phyloP scores from a whole-genome alignment of 352 stramenopile species.

The Phytophthora cryptogea region DNA sequence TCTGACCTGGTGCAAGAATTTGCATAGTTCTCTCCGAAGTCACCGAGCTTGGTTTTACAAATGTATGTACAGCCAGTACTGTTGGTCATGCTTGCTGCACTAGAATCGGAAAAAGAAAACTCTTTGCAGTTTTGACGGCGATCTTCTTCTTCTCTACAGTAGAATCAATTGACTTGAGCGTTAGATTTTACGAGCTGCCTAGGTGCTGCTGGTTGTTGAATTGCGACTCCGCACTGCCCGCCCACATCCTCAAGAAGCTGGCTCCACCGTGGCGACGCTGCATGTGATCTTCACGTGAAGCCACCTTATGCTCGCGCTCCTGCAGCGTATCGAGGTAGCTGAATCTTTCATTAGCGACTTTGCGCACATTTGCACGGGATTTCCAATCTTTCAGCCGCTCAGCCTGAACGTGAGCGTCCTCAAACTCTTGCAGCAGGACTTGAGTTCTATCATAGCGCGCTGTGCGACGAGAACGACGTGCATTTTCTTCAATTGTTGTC shows the following conservation, averaged over 20 bases:
- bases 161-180: not conserved
- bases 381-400: slow-evolving; percentile 61
- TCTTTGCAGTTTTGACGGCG: not conserved
- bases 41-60: not conserved
- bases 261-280: slow-evolving; percentile 69
- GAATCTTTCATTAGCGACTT: slow-evolving; percentile 54
- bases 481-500: slow-evolving; percentile 41
- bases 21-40: slow-evolving; percentile 1
- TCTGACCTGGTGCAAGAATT: slow-evolving; percentile 40
- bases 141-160: not conserved
- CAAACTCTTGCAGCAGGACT: slow-evolving; percentile 39
- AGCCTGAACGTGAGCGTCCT: slow-evolving; percentile 30
- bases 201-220: slow-evolving; percentile 48
- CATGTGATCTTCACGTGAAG: slow-evolving; percentile 57
- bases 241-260: slow-evolving; percentile 81
- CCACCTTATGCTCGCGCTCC: slow-evolving; percentile 58
- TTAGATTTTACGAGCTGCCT: not conserved
- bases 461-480: slow-evolving; percentile 35
- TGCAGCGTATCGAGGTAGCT: slow-evolving; percentile 66
- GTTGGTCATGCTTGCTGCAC: not conserved
- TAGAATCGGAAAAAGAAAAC: not conserved
- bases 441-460: slow-evolving; percentile 55
- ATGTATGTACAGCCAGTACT: too few relatives aligned
- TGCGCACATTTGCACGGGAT: slow-evolving; percentile 49
- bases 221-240: slow-evolving; percentile 74